Conservation (phyloP, 495 filamentous ascomycete genomes). For the Penicillium dipodomyicola region DNA sequence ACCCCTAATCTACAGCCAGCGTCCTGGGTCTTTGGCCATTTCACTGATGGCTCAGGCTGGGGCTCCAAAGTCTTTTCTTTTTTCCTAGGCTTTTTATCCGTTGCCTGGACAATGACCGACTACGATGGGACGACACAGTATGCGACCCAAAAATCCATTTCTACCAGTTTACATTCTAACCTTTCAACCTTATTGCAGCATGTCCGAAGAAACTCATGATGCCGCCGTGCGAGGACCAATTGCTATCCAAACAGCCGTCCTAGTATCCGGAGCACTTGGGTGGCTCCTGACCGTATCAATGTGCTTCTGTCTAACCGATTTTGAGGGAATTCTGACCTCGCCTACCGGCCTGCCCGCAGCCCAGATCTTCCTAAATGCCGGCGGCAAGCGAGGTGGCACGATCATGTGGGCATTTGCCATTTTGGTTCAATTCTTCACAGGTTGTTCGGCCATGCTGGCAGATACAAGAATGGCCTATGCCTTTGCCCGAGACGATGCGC, state of each 20-base stretch:
- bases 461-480: slow-evolving; percentile 73
- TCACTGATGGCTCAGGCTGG: slow-evolving; percentile 68
- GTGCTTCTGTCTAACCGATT: slow-evolving; percentile 66
- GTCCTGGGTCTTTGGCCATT: slow-evolving; percentile 63
- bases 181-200: slow-evolving; percentile 35
- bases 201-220: slow-evolving; percentile 73
- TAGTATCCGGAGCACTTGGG: slow-evolving; percentile 63
- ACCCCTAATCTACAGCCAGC: slow-evolving; percentile 64
- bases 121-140: slow-evolving; percentile 73
- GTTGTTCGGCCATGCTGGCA: slow-evolving; percentile 67
- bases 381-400: slow-evolving; percentile 57
- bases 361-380: slow-evolving; percentile 70
- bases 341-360: slow-evolving; percentile 67
- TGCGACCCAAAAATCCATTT: slow-evolving; percentile 14
- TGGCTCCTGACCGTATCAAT: slow-evolving; percentile 66
- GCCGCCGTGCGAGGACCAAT: slow-evolving; percentile 64
- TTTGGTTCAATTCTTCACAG: slow-evolving; percentile 69
- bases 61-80: slow-evolving; percentile 63
- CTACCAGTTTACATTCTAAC: not conserved
- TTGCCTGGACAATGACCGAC: slow-evolving; percentile 76
- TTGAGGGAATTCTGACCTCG: slow-evolving; percentile 58
- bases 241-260: slow-evolving; percentile 61
- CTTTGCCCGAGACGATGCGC: slow-evolving; percentile 66
- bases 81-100: slow-evolving; percentile 65
- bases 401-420: slow-evolving; percentile 70